Evolutionary conservation across 352 stramenopile species (phyloP), one percentile per base, ranked within the genome.

Genomic region (Globisporangium radiosum): DNA sequence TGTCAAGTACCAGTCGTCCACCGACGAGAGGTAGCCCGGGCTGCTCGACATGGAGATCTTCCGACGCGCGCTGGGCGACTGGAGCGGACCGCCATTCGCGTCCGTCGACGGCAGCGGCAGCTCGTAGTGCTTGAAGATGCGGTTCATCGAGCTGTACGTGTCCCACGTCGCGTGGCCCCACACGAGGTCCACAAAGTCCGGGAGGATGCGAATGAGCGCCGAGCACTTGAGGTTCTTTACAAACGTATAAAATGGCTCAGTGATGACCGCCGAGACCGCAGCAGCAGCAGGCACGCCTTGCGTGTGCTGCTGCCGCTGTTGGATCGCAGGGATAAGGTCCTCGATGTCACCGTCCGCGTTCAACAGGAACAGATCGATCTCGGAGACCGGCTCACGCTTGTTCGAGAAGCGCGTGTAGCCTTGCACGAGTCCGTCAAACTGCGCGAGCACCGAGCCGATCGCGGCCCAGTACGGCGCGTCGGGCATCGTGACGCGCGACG

Each of bases 1-100:
- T 4, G 77, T 75, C 66, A 91, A 74, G 68, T 93, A 94, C 68
- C 80, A 94, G 62, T 93, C 85, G 58, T 94, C 85, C 5, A 90
- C 69, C 0, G 81, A 92, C 44, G 79, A 83, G 6, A 94, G 52
- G 52, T 87, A 88, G 8, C 82, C 85, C 17, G 82, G 82, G 40
- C 82, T 91, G 43, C 78, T 89, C 9, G 76, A 88, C 73, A 93
- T 90, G 49, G 76, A 87, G 47, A 87, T 79, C 48, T 74, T 65
- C 17, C 72, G 54, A 6, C 67, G 59, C 39, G 71, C 61, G 11
- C 10, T 51, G 6, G 11, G 3, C 4, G 2, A 6, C 7, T 49
- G 44, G 15, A 1, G 38, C 13, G 4, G 15, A 44, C 9, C 43
- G 42, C 10, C 10, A 14, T 14, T 47, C 4, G 7, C 42, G 15